These are phyloP conservation scores for Limnanthes douglasii DNA, from an alignment of 345 rosid genomes.

Conservation along the genomic window DNA sequence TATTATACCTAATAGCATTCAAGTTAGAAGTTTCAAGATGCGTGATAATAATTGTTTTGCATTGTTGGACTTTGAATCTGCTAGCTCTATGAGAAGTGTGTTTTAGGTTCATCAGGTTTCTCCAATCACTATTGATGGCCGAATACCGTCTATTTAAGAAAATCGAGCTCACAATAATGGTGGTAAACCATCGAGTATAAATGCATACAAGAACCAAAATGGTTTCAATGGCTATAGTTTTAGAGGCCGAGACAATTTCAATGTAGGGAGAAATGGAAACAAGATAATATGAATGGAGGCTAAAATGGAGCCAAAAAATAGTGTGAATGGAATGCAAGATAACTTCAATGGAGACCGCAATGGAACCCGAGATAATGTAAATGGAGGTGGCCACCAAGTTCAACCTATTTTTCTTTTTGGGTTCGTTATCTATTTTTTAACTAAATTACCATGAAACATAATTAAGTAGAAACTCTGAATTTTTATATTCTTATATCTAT, in stretches of 20 bases:
- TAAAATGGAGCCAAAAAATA: no score
- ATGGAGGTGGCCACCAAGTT: no score
- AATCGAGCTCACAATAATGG: constrained; percentile 40
- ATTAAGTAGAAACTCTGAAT: no score
- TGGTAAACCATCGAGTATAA: constrained; percentile 23
- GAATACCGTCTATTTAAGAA: constrained; percentile 59
- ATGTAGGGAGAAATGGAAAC: constrained; percentile 29
- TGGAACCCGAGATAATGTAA: no score
- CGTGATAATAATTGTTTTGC: constrained; percentile 48
- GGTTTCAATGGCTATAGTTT: constrained; percentile 33
- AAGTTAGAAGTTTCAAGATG: constrained; percentile 27
- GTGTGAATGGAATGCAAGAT: no score
- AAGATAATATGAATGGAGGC: no score
- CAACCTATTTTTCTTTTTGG: no score
- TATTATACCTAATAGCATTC: constrained; percentile 13
- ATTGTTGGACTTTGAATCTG: constrained; percentile 67
- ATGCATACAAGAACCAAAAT: constrained; percentile 34
- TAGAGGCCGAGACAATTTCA: constrained; percentile 30
- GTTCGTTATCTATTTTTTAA: no score
- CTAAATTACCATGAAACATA: no score
- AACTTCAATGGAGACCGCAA: no score
- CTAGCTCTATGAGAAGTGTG: constrained; percentile 44
- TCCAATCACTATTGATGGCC: constrained; percentile 36
- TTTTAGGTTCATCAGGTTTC: constrained; percentile 31
- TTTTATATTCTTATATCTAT: no score